Evolutionary conservation across 257 asterid genomes (phyloP).

Genomic region (Buddleja alternifolia): DNA sequence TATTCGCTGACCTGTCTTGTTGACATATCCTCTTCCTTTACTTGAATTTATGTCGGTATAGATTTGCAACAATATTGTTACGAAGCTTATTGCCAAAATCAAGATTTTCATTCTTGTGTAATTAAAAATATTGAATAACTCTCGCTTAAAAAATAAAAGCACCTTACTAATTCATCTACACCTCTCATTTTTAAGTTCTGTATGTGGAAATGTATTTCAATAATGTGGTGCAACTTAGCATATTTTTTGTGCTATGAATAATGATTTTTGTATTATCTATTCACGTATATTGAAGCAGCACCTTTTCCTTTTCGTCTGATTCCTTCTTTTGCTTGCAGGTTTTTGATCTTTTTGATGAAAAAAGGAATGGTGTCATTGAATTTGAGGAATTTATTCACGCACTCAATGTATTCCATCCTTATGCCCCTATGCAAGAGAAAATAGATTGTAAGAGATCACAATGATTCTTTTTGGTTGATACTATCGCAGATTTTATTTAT

Average conservation of each 20-base stretch:
- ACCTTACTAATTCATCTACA: neutral
- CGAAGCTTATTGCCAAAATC: neutral
- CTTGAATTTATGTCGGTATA: neutral
- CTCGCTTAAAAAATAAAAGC: neutral
- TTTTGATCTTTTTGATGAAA: conserved; percentile 79
- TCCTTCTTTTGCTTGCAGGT: conserved; percentile 49
- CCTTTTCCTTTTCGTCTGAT: neutral
- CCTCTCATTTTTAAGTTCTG: conserved; percentile 1
- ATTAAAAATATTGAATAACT: neutral
- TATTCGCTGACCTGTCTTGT: neutral
- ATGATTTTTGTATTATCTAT: neutral
- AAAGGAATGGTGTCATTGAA: conserved; percentile 77
- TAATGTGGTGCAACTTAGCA: neutral
- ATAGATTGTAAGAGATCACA: conserved; percentile 55
- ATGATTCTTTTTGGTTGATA: conserved; percentile 8
- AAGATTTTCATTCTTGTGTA: neutral
- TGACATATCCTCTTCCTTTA: neutral
- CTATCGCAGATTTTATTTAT: conserved; percentile 37
- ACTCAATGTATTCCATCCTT: conserved; percentile 76
- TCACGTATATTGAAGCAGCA: conserved; percentile 7
- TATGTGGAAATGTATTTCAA: neutral
- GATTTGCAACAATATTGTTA: neutral
- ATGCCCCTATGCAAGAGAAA: conserved; percentile 66
- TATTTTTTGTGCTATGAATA: neutral
- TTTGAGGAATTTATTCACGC: conserved; percentile 82